These are phyloP conservation scores for Vitis cinerea DNA, from an alignment of 164 flowering plant species.

Conservation along the genomic window DNA sequence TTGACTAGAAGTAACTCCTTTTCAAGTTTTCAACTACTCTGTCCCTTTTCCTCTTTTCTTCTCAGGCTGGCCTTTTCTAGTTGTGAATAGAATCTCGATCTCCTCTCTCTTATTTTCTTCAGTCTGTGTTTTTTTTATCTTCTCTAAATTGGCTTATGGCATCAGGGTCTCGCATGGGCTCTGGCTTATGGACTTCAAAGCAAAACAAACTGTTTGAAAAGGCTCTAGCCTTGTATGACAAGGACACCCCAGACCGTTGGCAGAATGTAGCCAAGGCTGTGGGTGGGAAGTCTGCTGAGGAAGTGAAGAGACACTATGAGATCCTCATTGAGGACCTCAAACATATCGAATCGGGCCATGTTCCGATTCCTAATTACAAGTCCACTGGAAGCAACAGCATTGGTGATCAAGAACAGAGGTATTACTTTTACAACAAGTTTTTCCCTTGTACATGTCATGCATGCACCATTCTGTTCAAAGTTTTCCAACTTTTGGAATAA, in stretches of 20 bases:
- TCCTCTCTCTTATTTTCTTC: no score
- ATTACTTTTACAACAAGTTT: neutral
- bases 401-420: conserved; percentile 15
- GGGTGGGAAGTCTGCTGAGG: conserved; percentile 39
- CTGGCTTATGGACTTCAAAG: conserved; percentile 34
- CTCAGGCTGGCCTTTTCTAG: neutral
- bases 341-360: conserved; percentile 36
- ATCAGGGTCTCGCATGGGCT: conserved; percentile 24
- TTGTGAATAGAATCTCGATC: no score
- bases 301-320: conserved; percentile 42
- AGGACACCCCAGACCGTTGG: conserved; percentile 51
- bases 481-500: no score
- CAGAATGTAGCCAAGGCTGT: conserved; percentile 41
- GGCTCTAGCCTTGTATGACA: conserved; percentile 43
- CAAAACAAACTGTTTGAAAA: conserved; percentile 43
- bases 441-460: neutral
- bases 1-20: neutral
- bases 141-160: conserved; percentile 18
- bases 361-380: conserved; percentile 34
- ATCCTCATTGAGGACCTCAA: conserved; percentile 36
- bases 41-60: neutral
- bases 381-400: conserved; percentile 5
- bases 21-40: neutral
- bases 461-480: neutral
- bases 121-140: neutral